Base-by-base conservation (phyloP, 495 filamentous ascomycete species). In the Pseudotulostoma volvatum region DNA sequence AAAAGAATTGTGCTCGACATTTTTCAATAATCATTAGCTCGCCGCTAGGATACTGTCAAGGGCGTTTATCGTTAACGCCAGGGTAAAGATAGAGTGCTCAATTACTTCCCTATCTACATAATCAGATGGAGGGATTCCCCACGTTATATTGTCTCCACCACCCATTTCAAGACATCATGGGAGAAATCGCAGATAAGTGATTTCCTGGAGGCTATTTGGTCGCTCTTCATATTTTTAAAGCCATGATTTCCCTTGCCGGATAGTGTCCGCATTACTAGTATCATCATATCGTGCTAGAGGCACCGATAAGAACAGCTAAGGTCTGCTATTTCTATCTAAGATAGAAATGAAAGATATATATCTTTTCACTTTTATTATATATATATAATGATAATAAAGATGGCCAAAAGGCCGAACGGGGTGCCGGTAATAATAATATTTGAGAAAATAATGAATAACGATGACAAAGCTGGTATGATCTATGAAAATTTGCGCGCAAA, bases 31-130 rank as follows among this genome's bases (percentile, higher is more conserved):
- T n/a, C n/a, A n/a, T n/a, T n/a, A n/a, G 23, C 11, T 11, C 23
- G 11, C 23, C 23, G 11, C 23, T 11, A 28, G 5, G 23, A 5
- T 28, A 5, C 5, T 28, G 23, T 28, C 5, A 28, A 5, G 5
- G 5, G 23, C 15, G 16, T 5, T 36, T 17, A 16, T 18, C 5
- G n/a, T n/a, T n/a, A 18, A 36, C 20, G 11, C 11, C n/a, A 9
- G 5, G 7, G 11, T 16, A 36, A 7, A 17, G 34, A 36, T 36
- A 17, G 19, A 16, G 34, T 7, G 13, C 31, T 51, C 23, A 11
- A 11, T 47, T 1, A 35, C 34, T 9, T 56, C 43, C 1, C 49
- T 52, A 9, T 50, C 36, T 25, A n/a, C 23, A 28, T 28, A 28
- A 28, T 28, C 23, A 5, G 23, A 11, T 28, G 5, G 11, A 28